Evolutionary conservation across 768 basidiomycete genomes (phyloP), one percentile per base, ranked within the genome.

Genomic region (Galerina marginata): DNA sequence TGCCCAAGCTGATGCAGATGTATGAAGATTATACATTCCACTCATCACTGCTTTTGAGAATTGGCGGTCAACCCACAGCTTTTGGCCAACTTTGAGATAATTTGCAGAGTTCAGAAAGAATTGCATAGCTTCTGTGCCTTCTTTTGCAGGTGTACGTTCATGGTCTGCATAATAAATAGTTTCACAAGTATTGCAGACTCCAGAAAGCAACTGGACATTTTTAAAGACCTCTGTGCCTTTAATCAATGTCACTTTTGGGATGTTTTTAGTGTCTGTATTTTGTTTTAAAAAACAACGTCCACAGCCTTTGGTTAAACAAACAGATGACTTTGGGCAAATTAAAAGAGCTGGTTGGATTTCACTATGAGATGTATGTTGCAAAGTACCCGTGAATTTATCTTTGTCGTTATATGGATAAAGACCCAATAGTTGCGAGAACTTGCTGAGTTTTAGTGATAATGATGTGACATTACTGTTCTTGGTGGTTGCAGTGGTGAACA

Each of bases 21-120:
- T 29, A 29, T 29, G 29, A 29, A 29, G 26, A 65, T 56, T 66
- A 48, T 67, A n/a, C 47, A 67, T 59, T 36, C 56, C 67, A 68
- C 64, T 68, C 3, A 66, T 29, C 9, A 70, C 61, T 38, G 67
- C 65, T 44, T 39, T 49, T 38, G 59, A 59, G 44, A 64, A 66
- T n/a, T 23, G 37, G 3, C 60, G 43, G 33, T 64, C 62, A 20
- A 59, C 56, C 62, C 62, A 66, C 2, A 58, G 46, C 15, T 29
- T 48, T 26, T 60, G 57, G 29, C 64, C 64, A 47, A 65, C 37
- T 42, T 65, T 62, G 11, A 65, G 50, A 53, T 56, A 56, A 9
- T 16, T 6, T 12, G 64, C 61, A 56, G 59, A 43, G 46, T 57
- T 64, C 11, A 58, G 16, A 48, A 46, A 58, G n/a, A 58, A 16